These are phyloP conservation scores for Trichosporon coremiiforme DNA, from an alignment of 1,284 basidiomycete species.

Conservation along the genomic window DNA sequence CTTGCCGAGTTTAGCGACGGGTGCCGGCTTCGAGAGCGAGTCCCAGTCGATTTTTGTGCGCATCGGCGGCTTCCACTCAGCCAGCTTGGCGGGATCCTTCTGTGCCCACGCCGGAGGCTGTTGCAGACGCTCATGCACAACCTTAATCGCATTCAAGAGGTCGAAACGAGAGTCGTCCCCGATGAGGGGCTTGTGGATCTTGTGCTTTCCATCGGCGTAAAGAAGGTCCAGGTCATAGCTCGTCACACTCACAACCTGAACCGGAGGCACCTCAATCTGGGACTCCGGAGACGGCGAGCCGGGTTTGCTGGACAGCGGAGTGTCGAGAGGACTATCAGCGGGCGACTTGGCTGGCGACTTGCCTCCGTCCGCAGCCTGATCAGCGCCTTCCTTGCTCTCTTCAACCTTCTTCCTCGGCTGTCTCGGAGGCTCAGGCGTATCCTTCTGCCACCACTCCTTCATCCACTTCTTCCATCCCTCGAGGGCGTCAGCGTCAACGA, in stretches of 20 bases:
- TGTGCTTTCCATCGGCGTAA: slow-evolving; percentile 22
- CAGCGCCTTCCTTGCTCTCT: not conserved
- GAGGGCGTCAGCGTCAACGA: slow-evolving; percentile 64
- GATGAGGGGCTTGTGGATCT: slow-evolving; percentile 65
- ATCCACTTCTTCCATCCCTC: slow-evolving; percentile 72
- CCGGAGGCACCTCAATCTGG: not conserved
- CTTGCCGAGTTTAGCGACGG: slow-evolving; percentile 6
- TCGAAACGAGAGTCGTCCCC: slow-evolving; percentile 60
- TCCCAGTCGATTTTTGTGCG: slow-evolving; percentile 73
- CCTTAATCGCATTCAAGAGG: slow-evolving; percentile 69
- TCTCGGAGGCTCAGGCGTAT: slow-evolving; percentile 13
- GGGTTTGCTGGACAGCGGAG: not conserved
- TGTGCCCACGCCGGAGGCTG: slow-evolving; percentile 67
- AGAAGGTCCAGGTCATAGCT: slow-evolving; percentile 65
- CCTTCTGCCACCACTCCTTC: slow-evolving; percentile 57
- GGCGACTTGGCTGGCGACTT: slow-evolving; percentile 7
- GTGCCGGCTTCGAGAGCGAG: slow-evolving; percentile 38
- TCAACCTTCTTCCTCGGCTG: slow-evolving; percentile 30
- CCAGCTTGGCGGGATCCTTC: slow-evolving; percentile 62
- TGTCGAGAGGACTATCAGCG: not conserved
- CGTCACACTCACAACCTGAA: slow-evolving; percentile 69
- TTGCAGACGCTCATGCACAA: slow-evolving; percentile 69
- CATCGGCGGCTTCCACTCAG: slow-evolving; percentile 68
- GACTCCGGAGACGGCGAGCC: not conserved
- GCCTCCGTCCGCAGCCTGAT: not conserved